These are phyloP conservation scores for Spergularia bocconei DNA, from an alignment of 148 eudicot genomes.

Conservation along the genomic window DNA sequence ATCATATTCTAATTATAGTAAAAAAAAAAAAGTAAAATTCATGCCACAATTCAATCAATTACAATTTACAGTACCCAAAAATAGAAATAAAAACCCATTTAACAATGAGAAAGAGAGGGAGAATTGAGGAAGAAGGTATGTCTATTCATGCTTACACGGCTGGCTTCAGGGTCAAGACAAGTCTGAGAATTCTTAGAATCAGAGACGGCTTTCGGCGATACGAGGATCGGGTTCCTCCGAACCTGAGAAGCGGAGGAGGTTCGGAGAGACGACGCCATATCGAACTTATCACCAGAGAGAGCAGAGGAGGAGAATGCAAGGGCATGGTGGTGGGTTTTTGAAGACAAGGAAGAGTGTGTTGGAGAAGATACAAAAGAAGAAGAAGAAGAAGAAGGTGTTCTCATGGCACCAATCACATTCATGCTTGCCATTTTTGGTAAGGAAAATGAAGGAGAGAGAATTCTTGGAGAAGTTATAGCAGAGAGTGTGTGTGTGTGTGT, in stretches of 20 bases:
- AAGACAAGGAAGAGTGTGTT: constrained; percentile 2
- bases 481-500: neutral
- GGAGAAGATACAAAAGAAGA: neutral
- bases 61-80: neutral
- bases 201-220: constrained; percentile 79
- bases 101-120: neutral
- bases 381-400: neutral
- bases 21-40: neutral
- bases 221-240: constrained; percentile 34
- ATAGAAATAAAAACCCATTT: neutral
- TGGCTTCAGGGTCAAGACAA: constrained; percentile 97
- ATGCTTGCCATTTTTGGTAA: constrained; percentile 16
- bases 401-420: neutral
- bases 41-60: neutral
- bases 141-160: constrained; percentile 49
- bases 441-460: neutral
- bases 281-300: constrained; percentile 47
- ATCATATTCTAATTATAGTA: neutral
- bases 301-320: constrained; percentile 50
- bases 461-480: too few relatives aligned
- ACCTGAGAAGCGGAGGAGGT: neutral
- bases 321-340: neutral
- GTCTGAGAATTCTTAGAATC: constrained; percentile 95
- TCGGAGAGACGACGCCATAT: neutral
- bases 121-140: neutral